These are phyloP conservation scores for Triglochin maritima DNA, from an alignment of 106 monocot genomes.

Conservation along the genomic window DNA sequence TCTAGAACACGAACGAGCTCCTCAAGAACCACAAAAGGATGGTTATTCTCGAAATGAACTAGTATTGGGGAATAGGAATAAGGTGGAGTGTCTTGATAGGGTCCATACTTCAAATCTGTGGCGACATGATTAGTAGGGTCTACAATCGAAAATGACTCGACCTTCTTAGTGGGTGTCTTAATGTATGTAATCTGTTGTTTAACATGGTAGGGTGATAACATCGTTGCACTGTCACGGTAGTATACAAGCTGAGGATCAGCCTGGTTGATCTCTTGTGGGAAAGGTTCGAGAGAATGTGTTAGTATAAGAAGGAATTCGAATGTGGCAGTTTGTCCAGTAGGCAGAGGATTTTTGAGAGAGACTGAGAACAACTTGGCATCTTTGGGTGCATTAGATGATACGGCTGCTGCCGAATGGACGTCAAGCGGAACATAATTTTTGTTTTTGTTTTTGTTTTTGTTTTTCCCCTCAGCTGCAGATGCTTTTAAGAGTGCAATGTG, in stretches of 20 bases:
- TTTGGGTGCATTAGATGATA: conserved; percentile 22
- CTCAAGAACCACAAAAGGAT: conserved; percentile 84
- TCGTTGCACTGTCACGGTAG: conserved; percentile 59
- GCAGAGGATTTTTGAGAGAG: conserved; percentile 35
- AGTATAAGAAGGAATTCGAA: conserved; percentile 47
- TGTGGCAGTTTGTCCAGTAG: conserved; percentile 28
- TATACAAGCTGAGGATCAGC: conserved; percentile 66
- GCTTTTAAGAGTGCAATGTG: conserved; percentile 54
- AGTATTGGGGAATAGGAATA: conserved; percentile 62
- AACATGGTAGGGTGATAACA: conserved; percentile 68
- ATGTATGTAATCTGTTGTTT: conserved; percentile 51
- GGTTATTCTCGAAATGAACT: conserved; percentile 79
- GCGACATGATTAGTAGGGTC: conserved; percentile 51
- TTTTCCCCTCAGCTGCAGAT: conserved; percentile 42
- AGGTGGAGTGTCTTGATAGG: conserved; percentile 39
- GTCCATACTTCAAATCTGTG: conserved; percentile 63
- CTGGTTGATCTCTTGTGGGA: conserved; percentile 64
- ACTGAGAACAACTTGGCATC: conserved; percentile 41
- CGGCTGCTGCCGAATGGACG: conserved; percentile 21
- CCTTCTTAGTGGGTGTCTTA: conserved; percentile 48
- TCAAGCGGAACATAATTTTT: conserved; percentile 41
- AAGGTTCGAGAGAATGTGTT: conserved; percentile 56
- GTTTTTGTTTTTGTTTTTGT: conserved; percentile 29
- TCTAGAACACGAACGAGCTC: conserved; percentile 67
- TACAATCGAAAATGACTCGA: conserved; percentile 61